Conservation (phyloP, 495 filamentous ascomycete species). For the Cercophora samala region DNA sequence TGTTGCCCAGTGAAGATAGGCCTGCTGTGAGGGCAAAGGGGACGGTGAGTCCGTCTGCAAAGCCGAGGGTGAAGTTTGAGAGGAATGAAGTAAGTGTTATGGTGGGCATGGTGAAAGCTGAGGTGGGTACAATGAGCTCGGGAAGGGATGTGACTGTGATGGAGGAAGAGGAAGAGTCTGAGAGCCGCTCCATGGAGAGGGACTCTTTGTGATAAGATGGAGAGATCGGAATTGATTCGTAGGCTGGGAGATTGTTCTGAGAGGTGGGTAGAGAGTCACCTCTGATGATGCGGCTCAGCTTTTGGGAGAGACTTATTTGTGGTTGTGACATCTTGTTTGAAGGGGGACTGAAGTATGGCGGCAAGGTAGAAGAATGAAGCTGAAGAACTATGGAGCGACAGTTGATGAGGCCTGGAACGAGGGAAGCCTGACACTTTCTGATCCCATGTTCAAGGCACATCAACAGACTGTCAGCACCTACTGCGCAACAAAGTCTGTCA, state of each 20-base stretch:
- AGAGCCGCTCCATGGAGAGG: neutral
- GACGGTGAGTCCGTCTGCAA: slow-evolving; percentile 63
- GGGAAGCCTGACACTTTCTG: neutral
- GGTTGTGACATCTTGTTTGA: neutral
- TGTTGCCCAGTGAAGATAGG: slow-evolving; percentile 57
- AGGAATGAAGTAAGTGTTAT: slow-evolving; percentile 31
- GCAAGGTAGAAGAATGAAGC: neutral
- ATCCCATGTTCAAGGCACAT: neutral
- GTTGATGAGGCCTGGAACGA: neutral
- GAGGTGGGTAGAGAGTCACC: neutral
- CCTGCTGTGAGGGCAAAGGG: slow-evolving; percentile 65
- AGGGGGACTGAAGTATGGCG: neutral
- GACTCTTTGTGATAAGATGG: neutral
- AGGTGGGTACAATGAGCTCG: neutral
- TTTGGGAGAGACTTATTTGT: neutral
- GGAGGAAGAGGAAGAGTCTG: neutral
- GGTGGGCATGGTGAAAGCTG: neutral
- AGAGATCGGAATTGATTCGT: slow-evolving; percentile 7
- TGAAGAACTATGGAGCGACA: neutral
- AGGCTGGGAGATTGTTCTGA: neutral
- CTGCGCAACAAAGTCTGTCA: neutral
- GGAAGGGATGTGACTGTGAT: neutral
- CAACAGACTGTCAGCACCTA: neutral
- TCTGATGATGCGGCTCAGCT: slow-evolving; percentile 4
- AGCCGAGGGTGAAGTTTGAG: slow-evolving; percentile 49